phyloP scores from a whole-genome alignment of 495 filamentous ascomycete species.

The Clohesyomyces aquaticus region DNA sequence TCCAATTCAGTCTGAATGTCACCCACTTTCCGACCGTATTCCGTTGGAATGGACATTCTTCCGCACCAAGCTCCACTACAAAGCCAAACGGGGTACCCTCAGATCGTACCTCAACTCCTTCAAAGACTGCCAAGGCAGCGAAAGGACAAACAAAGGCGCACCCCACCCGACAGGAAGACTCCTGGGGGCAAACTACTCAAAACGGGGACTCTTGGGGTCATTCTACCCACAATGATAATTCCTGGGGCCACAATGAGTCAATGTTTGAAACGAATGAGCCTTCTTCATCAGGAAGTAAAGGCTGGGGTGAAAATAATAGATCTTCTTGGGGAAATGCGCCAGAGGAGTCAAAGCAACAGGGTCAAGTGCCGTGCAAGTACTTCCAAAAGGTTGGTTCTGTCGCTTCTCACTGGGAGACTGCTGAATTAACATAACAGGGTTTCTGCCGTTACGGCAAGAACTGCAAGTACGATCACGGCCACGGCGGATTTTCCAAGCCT shows the following conservation, averaged over 20 bases:
- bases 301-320: constrained; percentile 11
- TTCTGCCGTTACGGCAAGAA: constrained; percentile 40
- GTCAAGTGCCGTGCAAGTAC: constrained; percentile 36
- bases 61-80: neutral
- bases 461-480: constrained; percentile 38
- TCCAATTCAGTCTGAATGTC: constrained; percentile 38
- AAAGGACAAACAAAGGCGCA: neutral
- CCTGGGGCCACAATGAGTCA: constrained; percentile 2
- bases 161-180: constrained; percentile 3
- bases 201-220: no score
- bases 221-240: constrained; percentile 14
- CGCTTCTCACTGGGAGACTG: neutral
- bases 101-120: neutral
- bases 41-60: constrained; percentile 30
- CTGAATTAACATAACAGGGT: constrained; percentile 24
- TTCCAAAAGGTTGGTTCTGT: constrained; percentile 30
- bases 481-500: constrained; percentile 6
- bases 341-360: constrained; percentile 6
- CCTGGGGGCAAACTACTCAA: constrained; percentile 3
- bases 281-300: constrained; percentile 1
- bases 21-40: constrained; percentile 44
- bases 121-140: neutral
- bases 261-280: constrained; percentile 1
- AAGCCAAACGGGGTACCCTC: neutral
- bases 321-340: constrained; percentile 17